Conservation (phyloP, 257 asterid species). For the Penstemon eatonii region DNA sequence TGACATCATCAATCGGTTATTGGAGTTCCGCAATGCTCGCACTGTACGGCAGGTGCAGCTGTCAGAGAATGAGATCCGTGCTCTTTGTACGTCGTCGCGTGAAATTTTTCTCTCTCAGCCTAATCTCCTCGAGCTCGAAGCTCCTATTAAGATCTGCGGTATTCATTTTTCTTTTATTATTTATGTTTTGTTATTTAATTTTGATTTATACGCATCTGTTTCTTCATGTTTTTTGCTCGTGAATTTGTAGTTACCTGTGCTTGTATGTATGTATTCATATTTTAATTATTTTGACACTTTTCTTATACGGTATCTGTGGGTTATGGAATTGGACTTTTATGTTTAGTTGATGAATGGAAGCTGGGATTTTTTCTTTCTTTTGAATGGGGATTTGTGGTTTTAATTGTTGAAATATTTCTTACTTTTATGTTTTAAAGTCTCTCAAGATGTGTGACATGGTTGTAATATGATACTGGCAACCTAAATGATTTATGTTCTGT, state of each 20-base stretch:
- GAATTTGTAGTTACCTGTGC: no score
- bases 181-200: not conserved
- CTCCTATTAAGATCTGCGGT: slow-evolving; percentile 92
- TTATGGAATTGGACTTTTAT: not conserved
- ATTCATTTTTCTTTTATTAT: slow-evolving; percentile 11
- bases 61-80: slow-evolving; percentile 77
- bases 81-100: slow-evolving; percentile 63
- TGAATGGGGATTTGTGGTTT: not conserved
- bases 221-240: no score
- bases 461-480: no score
- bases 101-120: slow-evolving; percentile 81
- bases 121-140: slow-evolving; percentile 78
- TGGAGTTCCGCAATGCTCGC: slow-evolving; percentile 68
- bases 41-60: slow-evolving; percentile 78
- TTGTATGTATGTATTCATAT: no score
- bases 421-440: not conserved
- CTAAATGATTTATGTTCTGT: no score
- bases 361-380: not conserved
- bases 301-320: not conserved
- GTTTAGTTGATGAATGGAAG: not conserved
- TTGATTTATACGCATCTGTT: not conserved
- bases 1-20: slow-evolving; percentile 69
- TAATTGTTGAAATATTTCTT: not conserved
- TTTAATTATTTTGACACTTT: no score
- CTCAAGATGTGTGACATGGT: no score